Percentiles rank a stretch among this genome's conserved stretches.
Evolutionary conservation across 305 asterid genomes (phyloP).

Genomic region (Ilex paraguariensis): DNA sequence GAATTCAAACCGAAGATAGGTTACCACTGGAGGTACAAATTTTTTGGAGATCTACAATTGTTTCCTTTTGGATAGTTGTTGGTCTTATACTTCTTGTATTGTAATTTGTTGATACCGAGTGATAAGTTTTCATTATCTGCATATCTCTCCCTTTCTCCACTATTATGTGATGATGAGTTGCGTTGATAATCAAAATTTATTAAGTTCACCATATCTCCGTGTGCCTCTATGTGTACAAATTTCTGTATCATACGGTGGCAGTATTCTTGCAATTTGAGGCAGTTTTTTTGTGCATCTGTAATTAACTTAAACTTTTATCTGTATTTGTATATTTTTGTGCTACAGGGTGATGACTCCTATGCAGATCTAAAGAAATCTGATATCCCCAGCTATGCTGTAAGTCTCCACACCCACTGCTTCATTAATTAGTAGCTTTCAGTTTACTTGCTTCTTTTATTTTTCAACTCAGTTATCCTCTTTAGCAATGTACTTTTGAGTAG

Average conservation of each 20-base stretch:
- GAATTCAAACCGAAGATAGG: conserved; percentile 27
- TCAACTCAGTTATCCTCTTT: background rate
- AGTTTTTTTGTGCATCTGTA: background rate
- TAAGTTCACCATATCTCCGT: too few relatives aligned
- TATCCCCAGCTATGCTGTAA: conserved; percentile 81
- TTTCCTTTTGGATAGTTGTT: too few relatives aligned
- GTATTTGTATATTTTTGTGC: conserved; percentile 10
- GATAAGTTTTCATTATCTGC: too few relatives aligned
- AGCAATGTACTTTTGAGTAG: too few relatives aligned
- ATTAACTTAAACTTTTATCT: background rate
- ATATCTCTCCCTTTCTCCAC: too few relatives aligned
- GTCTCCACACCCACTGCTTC: conserved; percentile 23
- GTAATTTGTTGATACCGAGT: too few relatives aligned
- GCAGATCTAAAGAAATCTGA: conserved; percentile 38
- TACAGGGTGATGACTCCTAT: conserved; percentile 45
- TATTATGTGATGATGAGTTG: too few relatives aligned
- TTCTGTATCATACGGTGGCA: background rate
- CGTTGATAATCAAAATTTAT: too few relatives aligned
- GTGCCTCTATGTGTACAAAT: too few relatives aligned
- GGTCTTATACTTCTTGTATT: too few relatives aligned
- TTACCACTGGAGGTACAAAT: conserved; percentile 40
- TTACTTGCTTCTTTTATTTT: conserved; percentile 8
- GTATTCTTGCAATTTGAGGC: background rate
- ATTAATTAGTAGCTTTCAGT: conserved; percentile 1
- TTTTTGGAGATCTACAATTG: too few relatives aligned